Evolutionary conservation across 208 protist genomes (phyloP).

Genomic region (Leishmania tropica): DNA sequence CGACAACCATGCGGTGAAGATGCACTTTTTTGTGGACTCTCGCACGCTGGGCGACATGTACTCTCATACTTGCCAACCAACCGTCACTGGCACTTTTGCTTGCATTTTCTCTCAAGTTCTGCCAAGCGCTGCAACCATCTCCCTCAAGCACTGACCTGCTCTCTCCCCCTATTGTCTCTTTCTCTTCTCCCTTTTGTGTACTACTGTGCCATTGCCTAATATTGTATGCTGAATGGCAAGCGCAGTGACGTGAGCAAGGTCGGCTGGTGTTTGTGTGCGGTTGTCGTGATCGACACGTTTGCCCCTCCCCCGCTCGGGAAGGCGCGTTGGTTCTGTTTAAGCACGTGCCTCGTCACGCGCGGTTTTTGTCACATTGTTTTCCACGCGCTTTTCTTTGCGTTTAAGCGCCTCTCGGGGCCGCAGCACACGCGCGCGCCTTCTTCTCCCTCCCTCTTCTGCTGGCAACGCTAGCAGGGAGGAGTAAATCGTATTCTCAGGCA

Average conservation of each 20-base stretch:
- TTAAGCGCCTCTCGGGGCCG: not conserved
- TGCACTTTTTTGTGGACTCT: not conserved
- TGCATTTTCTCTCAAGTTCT: not conserved
- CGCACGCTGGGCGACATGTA: not conserved
- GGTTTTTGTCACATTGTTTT: not conserved
- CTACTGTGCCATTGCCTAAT: not conserved
- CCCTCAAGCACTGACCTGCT: not conserved
- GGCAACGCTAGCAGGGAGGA: not conserved
- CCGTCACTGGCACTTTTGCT: not conserved
- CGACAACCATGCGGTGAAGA: not conserved
- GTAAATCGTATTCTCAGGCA: not conserved
- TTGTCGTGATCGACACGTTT: not conserved
- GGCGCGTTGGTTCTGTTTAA: not conserved
- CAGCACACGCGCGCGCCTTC: not conserved
- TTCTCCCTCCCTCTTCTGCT: not conserved
- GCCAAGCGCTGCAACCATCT: not conserved
- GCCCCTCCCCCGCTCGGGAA: not conserved
- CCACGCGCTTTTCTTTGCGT: not conserved
- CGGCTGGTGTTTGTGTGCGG: not conserved
- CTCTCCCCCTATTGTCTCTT: not conserved
- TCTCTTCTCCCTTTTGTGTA: not conserved
- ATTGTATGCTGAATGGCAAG: not conserved
- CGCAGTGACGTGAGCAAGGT: not conserved
- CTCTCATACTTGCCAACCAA: not conserved
- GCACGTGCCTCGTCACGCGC: not conserved